phyloP scores from a whole-genome alignment of 176 grass and related monocot genomes.

The Carex pumila region DNA sequence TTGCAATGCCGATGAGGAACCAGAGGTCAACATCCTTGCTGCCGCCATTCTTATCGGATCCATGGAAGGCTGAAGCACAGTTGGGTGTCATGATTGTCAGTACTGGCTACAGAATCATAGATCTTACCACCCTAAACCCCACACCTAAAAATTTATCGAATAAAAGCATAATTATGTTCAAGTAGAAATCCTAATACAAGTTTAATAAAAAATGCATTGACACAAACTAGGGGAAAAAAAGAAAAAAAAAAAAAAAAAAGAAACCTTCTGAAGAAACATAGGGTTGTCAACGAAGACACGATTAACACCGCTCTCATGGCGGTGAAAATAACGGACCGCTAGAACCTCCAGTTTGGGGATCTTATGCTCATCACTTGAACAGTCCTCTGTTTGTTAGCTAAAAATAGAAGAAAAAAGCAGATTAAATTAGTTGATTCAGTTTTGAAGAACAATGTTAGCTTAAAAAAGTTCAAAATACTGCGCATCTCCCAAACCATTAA shows the following conservation, averaged over 20 bases:
- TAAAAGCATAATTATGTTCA: neutral
- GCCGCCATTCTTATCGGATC: too few relatives aligned
- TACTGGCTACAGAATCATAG: conserved; percentile 51
- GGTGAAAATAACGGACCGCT: too few relatives aligned
- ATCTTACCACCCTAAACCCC: conserved; percentile 71
- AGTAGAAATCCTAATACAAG: neutral
- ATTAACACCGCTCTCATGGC: too few relatives aligned
- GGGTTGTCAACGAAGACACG: too few relatives aligned
- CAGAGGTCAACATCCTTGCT: too few relatives aligned
- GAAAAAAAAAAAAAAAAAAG: too few relatives aligned
- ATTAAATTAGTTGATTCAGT: neutral
- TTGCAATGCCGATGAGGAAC: too few relatives aligned
- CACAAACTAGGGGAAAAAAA: too few relatives aligned
- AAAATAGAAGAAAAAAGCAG: neutral
- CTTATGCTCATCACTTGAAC: conserved; percentile 78
- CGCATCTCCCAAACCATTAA: neutral
- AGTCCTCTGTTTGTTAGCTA: conserved; percentile 72
- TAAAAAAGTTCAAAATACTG: neutral
- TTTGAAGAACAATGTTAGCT: neutral
- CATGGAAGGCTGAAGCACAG: conserved; percentile 41
- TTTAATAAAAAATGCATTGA: too few relatives aligned
- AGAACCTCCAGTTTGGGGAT: conserved; percentile 37
- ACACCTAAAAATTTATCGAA: conserved; percentile 32
- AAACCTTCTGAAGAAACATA: too few relatives aligned
- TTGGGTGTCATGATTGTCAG: conserved; percentile 58